Evolutionary conservation across 1,284 basidiomycete species (phyloP), one percentile per base, ranked within the genome.

Genomic region (Calocybe gambosa): DNA sequence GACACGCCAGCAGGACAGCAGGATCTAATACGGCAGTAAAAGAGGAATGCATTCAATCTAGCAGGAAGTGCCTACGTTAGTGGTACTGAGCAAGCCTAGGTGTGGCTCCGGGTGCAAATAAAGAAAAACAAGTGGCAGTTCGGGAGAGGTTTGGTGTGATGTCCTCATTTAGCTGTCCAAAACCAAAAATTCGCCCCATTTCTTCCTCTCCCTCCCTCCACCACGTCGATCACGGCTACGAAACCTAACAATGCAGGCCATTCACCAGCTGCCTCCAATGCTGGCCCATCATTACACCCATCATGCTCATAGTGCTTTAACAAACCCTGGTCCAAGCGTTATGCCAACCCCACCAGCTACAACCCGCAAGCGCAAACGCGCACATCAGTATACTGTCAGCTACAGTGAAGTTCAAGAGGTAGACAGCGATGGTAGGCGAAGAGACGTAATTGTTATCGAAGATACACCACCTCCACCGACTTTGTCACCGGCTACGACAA

Each of bases 401-500:
- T 89, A 89, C 70, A 86, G 82, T 60, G 86, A 89, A 62, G 84
- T 89, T 31, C 81, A 89, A 56, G 88, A 90, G 65, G 75, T 88
- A 61, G 87, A 90, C 65, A 74, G 71, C 58, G 69, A 82, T 42
- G 87, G 88, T 54, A 71, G 74, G 54, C 71, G 87, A 36, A 73
- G 88, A 42, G 88, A 91, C 62, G 85, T 90, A 58, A 89, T 91
- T 65, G 82, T 91, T 57, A 89, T 91, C 63, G 88, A 90, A 57
- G 88, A 91, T 69, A 89, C 88, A 40, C 88, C 76, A 7, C 86
- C 87, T 42, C 81, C 84, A 45, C 77, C 82, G 44, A 87, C 86
- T 43, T 77, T 83, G 60, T 86, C 85, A 45, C 82, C 36, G 4
- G 19, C 85, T 48, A 77, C 84, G 46, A 80, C 78, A 18, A 80